phyloP scores from a whole-genome alignment of 306 rosid genomes.

The Castanospermum australe region DNA sequence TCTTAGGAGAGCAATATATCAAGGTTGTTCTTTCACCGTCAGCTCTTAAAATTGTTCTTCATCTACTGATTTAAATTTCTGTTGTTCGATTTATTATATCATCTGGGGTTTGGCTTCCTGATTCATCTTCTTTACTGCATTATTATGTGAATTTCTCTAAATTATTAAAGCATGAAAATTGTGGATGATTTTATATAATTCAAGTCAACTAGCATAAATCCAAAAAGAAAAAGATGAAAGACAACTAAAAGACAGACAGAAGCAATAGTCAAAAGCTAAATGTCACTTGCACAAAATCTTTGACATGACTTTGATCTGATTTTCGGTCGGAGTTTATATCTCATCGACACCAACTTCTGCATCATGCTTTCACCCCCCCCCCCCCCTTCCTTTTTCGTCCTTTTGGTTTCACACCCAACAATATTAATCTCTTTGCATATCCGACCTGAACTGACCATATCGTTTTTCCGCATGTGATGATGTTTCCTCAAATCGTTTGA shows the following conservation, averaged over 20 bases:
- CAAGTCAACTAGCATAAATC: constrained; percentile 18
- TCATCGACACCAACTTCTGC: constrained; percentile 15
- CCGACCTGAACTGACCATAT: neutral
- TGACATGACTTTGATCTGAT: constrained; percentile 28
- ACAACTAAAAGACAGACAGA: constrained; percentile 18
- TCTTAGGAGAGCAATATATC: constrained; percentile 4
- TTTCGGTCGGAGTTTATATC: constrained; percentile 19
- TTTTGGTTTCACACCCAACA: constrained; percentile 8
- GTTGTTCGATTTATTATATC: neutral
- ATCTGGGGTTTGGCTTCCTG: neutral
- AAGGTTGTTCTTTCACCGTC: constrained; percentile 37
- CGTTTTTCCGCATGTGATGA: constrained; percentile 4
- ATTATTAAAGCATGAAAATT: neutral
- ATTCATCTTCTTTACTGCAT: neutral
- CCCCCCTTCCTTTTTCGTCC: neutral
- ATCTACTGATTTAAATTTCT: neutral
- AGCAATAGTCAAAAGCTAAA: constrained; percentile 18
- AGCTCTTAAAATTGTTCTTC: neutral
- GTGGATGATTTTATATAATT: neutral
- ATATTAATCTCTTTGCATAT: constrained; percentile 4
- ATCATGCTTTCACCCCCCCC: constrained; percentile 6
- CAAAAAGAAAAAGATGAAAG: constrained; percentile 3
- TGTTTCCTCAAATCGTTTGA: neutral
- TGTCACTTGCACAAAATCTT: constrained; percentile 19
- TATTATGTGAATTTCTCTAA: neutral